Evolutionary conservation across 2,329 filamentous ascomycete genomes (phyloP), one percentile per base, ranked within the genome.

Genomic region (Aureobasidium subglaciale): DNA sequence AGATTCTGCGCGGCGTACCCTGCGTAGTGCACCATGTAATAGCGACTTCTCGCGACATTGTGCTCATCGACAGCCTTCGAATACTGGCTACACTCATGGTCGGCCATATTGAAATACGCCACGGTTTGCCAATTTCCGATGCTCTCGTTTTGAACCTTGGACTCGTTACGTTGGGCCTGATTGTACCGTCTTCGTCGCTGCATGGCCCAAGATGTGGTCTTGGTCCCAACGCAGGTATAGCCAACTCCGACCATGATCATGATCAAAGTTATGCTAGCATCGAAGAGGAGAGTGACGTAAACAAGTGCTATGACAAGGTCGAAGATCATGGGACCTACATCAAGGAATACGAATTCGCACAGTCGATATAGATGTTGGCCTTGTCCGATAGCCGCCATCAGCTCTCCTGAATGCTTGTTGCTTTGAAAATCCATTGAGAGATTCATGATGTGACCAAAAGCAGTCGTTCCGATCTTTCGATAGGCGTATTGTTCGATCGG

Each of bases 351-450:
- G 35, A 78, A 77, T 41, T 86, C 79, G 10, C 87, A 70, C 2
- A 88, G 68, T 34, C 79, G 73, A 38, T 80, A 79, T 11, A 88
- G 70, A 2, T 81, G 77, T 37, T 77, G 73, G 0, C 83, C 86
- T 61, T 86, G 83, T 49, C 79, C 75, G n/a, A 88, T 77, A 3
- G 83, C 79, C 59, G 82, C 79, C 66, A 83, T 80, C 0, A 88
- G 73, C 59, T 86, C 81, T 1, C 82, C 83, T 1, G 82, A 83
- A 54, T 80, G 77, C 60, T 85, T 85, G 48, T 78, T 77, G 16
- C 82, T 81, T 64, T 89, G 85, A 55, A 87, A 88, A 59, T 87
- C 83, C 71, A 85, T 85, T 0, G 83, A 85, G 1, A 88, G 73
- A n/a, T 73, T 75, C 77, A 89, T 83, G 30, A 88, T 77, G 57